These are phyloP conservation scores for Whalleya microplaca DNA, from an alignment of 2,329 filamentous ascomycete genomes.

Conservation along the genomic window DNA sequence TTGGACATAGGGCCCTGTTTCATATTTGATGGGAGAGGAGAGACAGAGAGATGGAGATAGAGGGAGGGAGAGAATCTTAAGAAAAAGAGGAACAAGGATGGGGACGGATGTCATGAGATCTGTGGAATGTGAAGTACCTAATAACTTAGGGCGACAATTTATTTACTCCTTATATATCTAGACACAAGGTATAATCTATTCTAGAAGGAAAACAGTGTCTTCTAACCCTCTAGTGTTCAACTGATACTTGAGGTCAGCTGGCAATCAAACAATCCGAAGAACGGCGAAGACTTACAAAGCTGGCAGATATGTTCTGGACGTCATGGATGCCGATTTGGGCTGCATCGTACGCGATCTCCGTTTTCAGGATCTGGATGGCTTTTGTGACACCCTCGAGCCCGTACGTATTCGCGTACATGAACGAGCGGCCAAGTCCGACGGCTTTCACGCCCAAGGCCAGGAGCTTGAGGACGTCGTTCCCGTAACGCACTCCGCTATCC, in stretches of 20 bases:
- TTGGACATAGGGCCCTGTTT: too few species aligned
- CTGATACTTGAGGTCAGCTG: background rate
- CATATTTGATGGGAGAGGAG: too few species aligned
- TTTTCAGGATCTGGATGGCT: constrained; percentile 48
- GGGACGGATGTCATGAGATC: too few species aligned
- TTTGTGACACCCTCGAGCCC: constrained; percentile 48
- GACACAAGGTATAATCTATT: background rate
- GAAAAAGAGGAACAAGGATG: too few species aligned
- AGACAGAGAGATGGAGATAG: too few species aligned
- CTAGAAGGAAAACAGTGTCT: background rate
- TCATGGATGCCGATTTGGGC: constrained; percentile 35
- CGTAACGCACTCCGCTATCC: constrained; percentile 41
- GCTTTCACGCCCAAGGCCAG: constrained; percentile 40
- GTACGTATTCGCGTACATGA: constrained; percentile 54
- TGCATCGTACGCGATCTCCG: constrained; percentile 43
- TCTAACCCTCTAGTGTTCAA: background rate
- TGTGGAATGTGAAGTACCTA: too few species aligned
- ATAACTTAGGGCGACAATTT: too few species aligned
- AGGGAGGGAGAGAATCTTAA: too few species aligned
- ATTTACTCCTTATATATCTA: too few species aligned
- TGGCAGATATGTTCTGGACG: constrained; percentile 30
- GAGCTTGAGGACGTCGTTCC: constrained; percentile 40
- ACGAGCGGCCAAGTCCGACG: constrained; percentile 47
- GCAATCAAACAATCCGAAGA: background rate
- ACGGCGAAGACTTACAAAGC: constrained; percentile 19